Conservation (phyloP, 176 grass and related monocot genomes). For the Carex parvula region DNA sequence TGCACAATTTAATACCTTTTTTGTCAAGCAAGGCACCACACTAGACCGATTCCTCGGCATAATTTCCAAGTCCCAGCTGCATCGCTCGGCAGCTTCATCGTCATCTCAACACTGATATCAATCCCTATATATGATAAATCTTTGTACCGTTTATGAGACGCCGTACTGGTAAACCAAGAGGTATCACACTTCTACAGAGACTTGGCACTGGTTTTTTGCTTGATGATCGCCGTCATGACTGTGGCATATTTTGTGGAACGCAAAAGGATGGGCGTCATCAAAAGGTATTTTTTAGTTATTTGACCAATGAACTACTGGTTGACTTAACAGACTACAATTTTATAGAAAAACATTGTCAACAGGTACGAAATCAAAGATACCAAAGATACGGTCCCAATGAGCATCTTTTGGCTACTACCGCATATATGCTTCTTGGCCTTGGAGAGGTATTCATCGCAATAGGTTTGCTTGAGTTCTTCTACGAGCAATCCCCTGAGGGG, state of each 20-base stretch:
- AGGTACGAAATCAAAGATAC: not conserved
- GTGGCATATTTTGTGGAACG: constrained; percentile 52
- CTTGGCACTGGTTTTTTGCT: constrained; percentile 52
- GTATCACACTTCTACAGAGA: constrained; percentile 71
- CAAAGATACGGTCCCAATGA: constrained; percentile 54
- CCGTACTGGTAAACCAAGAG: constrained; percentile 55
- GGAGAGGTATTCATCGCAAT: constrained; percentile 71
- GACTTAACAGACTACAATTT: not conserved
- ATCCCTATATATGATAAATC: constrained; percentile 64
- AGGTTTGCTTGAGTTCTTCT: constrained; percentile 78
- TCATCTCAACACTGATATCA: constrained; percentile 51
- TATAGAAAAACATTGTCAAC: not conserved
- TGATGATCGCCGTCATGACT: constrained; percentile 35
- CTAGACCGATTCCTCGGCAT: constrained; percentile 38
- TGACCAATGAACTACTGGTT: not conserved
- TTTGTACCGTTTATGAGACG: constrained; percentile 55
- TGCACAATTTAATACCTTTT: constrained; percentile 70
- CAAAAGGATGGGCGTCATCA: constrained; percentile 38
- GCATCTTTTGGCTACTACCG: constrained; percentile 72
- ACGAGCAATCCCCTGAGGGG: constrained; percentile 66
- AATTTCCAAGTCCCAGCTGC: constrained; percentile 52
- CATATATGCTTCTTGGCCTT: constrained; percentile 63
- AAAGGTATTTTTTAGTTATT: not conserved
- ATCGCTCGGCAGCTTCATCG: constrained; percentile 47
- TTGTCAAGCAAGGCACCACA: constrained; percentile 73